These are phyloP conservation scores for Leishmania braziliensis DNA, from an alignment of 208 protist species.

Conservation along the genomic window DNA sequence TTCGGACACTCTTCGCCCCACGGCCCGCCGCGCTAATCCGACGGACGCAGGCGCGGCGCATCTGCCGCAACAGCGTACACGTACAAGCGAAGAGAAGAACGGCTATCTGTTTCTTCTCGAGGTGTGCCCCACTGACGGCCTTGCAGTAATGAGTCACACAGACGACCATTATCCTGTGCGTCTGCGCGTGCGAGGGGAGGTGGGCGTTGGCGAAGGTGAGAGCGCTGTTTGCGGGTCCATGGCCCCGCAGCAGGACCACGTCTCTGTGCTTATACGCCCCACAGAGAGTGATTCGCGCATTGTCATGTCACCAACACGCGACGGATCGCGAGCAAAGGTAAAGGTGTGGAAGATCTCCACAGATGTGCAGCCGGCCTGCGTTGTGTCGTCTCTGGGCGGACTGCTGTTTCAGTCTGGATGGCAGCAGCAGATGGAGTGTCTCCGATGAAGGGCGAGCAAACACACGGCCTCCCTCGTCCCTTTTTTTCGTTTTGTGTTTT, in stretches of 20 bases:
- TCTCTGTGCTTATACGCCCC: slow-evolving; percentile 21
- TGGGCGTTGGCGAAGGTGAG: slow-evolving; percentile 21
- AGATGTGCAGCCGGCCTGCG: background rate
- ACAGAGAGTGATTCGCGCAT: background rate
- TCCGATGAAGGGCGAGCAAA: background rate
- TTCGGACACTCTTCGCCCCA: background rate
- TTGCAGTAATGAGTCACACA: background rate
- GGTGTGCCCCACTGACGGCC: slow-evolving; percentile 14
- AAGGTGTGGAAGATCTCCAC: slow-evolving; percentile 25
- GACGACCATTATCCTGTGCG: slow-evolving; percentile 7
- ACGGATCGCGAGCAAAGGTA: slow-evolving; percentile 13
- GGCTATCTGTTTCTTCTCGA: slow-evolving; percentile 30
- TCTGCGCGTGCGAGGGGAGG: slow-evolving; percentile 24
- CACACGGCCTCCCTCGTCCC: too few relatives aligned
- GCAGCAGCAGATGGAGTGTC: slow-evolving; percentile 4
- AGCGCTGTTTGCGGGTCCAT: slow-evolving; percentile 24
- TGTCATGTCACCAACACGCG: background rate
- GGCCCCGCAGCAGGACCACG: slow-evolving; percentile 14
- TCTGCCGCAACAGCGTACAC: slow-evolving; percentile 1
- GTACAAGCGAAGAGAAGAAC: background rate
- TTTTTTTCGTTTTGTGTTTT: background rate
- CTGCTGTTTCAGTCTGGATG: background rate
- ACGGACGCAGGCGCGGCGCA: background rate
- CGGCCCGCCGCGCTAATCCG: background rate
- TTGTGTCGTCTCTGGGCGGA: background rate